Evolutionary conservation across 176 grass and related monocot species (phyloP).

Genomic region (Raddia distichophylla): DNA sequence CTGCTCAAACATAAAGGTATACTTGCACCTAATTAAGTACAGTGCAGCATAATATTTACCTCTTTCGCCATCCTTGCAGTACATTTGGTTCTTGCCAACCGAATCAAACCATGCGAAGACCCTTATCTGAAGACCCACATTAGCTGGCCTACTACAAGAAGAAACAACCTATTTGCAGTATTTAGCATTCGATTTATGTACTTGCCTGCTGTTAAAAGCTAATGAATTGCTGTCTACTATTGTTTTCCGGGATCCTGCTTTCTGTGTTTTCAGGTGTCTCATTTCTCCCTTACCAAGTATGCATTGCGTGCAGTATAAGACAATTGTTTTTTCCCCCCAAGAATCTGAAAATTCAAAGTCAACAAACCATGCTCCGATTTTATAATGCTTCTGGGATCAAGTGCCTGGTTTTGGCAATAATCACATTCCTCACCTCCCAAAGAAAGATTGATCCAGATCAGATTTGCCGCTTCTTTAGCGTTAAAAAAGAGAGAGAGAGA

Average conservation of each 20-base stretch:
- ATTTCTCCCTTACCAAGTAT: background rate
- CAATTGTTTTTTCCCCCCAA: background rate
- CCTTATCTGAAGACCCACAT: background rate
- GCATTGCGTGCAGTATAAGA: background rate
- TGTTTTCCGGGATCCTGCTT: constrained; percentile 38
- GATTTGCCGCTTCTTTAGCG: too few species aligned
- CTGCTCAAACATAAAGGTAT: constrained; percentile 10
- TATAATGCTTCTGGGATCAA: constrained; percentile 46
- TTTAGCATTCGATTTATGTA: constrained; percentile 12
- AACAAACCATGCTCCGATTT: constrained; percentile 30
- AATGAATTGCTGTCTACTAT: constrained; percentile 19
- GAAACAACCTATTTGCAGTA: background rate
- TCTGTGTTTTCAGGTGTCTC: constrained; percentile 33
- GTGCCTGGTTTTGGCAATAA: background rate
- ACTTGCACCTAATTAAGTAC: too few species aligned
- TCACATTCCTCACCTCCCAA: background rate
- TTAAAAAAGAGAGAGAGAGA: too few species aligned
- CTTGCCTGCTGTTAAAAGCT: constrained; percentile 25
- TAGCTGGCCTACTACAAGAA: background rate
- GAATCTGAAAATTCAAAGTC: constrained; percentile 27
- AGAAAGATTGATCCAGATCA: background rate
- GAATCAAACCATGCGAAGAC: background rate
- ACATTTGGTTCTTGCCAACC: background rate
- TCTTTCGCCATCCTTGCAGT: background rate
- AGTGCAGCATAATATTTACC: background rate